These are phyloP conservation scores for Naganishia sp. DNA, from an alignment of 1,284 basidiomycete species.

Conservation along the genomic window DNA sequence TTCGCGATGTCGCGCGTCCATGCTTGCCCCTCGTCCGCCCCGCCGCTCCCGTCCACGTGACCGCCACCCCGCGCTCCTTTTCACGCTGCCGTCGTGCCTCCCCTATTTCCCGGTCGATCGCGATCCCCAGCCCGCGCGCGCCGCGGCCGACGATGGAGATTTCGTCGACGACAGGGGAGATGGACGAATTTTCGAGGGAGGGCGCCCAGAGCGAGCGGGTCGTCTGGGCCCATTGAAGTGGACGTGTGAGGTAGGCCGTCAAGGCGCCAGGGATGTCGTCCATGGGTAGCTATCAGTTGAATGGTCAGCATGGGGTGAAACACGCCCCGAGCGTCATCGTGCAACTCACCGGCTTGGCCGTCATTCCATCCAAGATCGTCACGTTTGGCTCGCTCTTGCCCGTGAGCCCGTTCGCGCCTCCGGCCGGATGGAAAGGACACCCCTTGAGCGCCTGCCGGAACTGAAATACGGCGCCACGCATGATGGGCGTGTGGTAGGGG, in stretches of 20 bases:
- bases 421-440: conserved; percentile 38
- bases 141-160: conserved; percentile 51
- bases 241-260: conserved; percentile 46
- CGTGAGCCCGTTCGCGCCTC: conserved; percentile 31
- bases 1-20: conserved; percentile 5
- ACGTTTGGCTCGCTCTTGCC: conserved; percentile 36
- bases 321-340: no score
- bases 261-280: conserved; percentile 43
- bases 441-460: conserved; percentile 45
- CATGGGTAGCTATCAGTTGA: conserved; percentile 31
- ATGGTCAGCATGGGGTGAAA: not conserved
- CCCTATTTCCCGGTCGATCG: conserved; percentile 50
- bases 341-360: conserved; percentile 45
- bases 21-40: not conserved
- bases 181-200: conserved; percentile 19
- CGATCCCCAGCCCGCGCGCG: conserved; percentile 51
- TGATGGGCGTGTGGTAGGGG: conserved; percentile 51
- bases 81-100: conserved; percentile 14
- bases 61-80: not conserved
- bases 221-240: conserved; percentile 52
- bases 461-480: conserved; percentile 48
- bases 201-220: conserved; percentile 44
- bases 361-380: conserved; percentile 49
- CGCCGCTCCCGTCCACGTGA: not conserved
- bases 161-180: conserved; percentile 35